Percentiles rank a stretch among this genome's conserved stretches.
These are phyloP conservation scores for Mycosphaerella sp. DNA, from an alignment of 2,329 filamentous ascomycete genomes.

Conservation along the genomic window DNA sequence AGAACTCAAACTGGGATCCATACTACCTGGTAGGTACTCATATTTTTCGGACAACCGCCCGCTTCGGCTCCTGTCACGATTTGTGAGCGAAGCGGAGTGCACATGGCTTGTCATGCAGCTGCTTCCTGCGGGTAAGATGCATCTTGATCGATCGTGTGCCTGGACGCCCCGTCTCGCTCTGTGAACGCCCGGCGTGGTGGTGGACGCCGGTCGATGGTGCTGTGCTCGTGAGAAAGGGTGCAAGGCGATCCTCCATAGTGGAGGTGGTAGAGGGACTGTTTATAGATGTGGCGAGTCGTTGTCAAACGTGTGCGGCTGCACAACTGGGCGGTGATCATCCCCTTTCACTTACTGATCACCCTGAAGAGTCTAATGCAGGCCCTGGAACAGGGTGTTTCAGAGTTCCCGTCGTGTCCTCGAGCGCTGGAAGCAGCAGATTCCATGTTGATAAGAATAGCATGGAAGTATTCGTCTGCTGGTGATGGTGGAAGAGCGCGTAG, in stretches of 20 bases:
- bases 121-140: neutral
- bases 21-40: too few species aligned
- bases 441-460: neutral
- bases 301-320: constrained; percentile 5
- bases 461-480: neutral
- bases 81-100: neutral
- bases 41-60: neutral
- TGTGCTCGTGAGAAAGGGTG: neutral
- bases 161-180: neutral
- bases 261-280: neutral
- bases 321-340: constrained; percentile 3
- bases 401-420: constrained; percentile 5
- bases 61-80: constrained; percentile 6
- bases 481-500: neutral
- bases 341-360: neutral
- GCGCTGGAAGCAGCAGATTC: neutral
- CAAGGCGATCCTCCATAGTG: neutral
- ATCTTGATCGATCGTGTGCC: constrained; percentile 5
- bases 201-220: neutral
- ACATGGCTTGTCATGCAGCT: constrained; percentile 7
- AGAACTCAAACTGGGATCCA: too few species aligned
- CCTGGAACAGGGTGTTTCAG: constrained; percentile 6
- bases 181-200: neutral
- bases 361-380: constrained; percentile 6
- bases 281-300: neutral